Base-by-base conservation (phyloP, 1,284 basidiomycete genomes). In the Tetrapyrgos nigripes region DNA sequence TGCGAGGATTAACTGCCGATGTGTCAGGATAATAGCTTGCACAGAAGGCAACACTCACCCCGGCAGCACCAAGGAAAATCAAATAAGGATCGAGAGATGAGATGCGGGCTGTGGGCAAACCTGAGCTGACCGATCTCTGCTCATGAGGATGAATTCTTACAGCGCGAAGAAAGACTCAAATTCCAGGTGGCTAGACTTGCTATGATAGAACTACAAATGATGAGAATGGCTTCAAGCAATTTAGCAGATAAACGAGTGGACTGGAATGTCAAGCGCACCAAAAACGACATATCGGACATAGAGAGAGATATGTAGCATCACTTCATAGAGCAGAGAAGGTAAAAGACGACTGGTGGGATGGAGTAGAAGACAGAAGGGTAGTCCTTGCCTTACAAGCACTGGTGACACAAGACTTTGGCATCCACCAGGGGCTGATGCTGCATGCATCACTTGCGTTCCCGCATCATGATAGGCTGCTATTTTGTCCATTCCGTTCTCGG, bases 121-220 rank as follows among this genome's bases (percentile, higher is more conserved):
- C 62, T 62, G 57, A 33, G 61, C 50, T 23, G n/a, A 58, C 31
- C 29, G 53, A 46, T 43, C 46, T 33, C 55, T n/a, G 43, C 29
- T 27, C 53, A 35, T 53, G 46, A 54, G n/a, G n/a, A n/a, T n/a
- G n/a, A n/a, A n/a, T n/a, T 46, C 44, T 23, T 23, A 55, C 62
- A 76, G 70, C 26, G 79, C 71, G 64, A 89, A n/a, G n/a, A n/a
- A n/a, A n/a, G 74, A 64, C 81, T 82, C 33, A 85, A 68, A 73
- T 91, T 90, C 89, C 89, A 91, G 29, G 86, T 86, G 57, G 87
- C 84, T 29, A 86, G 79, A 64, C 84, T 87, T 63, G 84, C 83
- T 61, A 85, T 79, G 64, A 89, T 77, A 50, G 88, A 85, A 76
- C 83, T 88, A 73, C 82, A 89, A 62, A 85, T 68, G 63, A 87